phyloP scores from a whole-genome alignment of 208 protist genomes.

The Trypanosoma conorhini region DNA sequence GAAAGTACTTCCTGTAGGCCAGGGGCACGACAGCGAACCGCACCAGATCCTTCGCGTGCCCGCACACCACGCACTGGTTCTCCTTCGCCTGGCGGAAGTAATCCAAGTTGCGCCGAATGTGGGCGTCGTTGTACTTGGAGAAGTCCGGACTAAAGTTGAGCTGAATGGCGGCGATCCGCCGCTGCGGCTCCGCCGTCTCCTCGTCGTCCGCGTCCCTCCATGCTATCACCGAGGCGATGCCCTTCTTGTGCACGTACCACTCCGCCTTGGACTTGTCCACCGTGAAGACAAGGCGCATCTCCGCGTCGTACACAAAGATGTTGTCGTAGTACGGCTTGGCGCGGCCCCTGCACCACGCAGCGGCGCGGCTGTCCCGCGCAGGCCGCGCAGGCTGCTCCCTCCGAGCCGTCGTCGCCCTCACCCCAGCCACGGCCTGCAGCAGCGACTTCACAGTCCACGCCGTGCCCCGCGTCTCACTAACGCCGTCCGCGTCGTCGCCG shows the following conservation, averaged over 20 bases:
- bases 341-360: conserved; percentile 35
- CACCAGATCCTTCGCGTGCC: conserved; percentile 35
- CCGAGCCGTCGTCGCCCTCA: not conserved
- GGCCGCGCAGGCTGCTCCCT: not conserved
- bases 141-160: conserved; percentile 60
- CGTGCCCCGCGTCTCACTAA: not conserved
- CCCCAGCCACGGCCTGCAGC: not conserved
- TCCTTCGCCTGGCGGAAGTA: conserved; percentile 65
- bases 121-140: conserved; percentile 52
- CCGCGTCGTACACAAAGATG: conserved; percentile 48
- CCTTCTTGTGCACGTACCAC: conserved; percentile 68
- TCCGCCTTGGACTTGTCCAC: conserved; percentile 57
- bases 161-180: conserved; percentile 46
- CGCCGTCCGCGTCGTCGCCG: not conserved
- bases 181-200: conserved; percentile 1
- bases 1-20: conserved; percentile 68
- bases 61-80: conserved; percentile 65
- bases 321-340: conserved; percentile 69
- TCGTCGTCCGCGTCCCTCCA: conserved; percentile 26
- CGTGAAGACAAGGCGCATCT: conserved; percentile 52
- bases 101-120: conserved; percentile 61
- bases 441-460: not conserved
- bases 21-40: conserved; percentile 62
- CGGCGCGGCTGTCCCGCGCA: not conserved
- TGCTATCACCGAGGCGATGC: conserved; percentile 45